These are phyloP conservation scores for Trichoderma breve DNA, from an alignment of 2,329 filamentous ascomycete species.

Conservation along the genomic window DNA sequence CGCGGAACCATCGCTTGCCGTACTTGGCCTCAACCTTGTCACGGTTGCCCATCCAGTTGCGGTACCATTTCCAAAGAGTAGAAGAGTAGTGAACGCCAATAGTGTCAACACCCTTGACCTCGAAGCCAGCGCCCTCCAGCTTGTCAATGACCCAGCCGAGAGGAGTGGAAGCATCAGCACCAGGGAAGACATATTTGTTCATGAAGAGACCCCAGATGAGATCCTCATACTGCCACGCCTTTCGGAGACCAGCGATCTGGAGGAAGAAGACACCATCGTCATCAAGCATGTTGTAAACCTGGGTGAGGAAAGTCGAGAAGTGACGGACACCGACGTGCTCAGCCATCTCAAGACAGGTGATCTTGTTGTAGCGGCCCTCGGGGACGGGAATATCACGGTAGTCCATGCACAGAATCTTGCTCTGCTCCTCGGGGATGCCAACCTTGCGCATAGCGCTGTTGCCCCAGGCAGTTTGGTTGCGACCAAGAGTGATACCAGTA, in stretches of 20 bases:
- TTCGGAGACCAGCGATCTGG: constrained; percentile 90
- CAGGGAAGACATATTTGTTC: constrained; percentile 99
- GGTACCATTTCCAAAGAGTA: constrained; percentile 96
- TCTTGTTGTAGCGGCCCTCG: constrained; percentile 74
- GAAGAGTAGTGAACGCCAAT: constrained; percentile 96
- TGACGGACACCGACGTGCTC: constrained; percentile 97
- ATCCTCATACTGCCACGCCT: constrained; percentile 97
- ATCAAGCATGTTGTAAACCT: constrained; percentile 93
- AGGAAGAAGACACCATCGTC: constrained; percentile 96
- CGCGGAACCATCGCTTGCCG: constrained; percentile 90
- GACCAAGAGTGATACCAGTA: constrained; percentile 89
- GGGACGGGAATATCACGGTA: constrained; percentile 90
- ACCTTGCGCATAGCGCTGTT: constrained; percentile 83
- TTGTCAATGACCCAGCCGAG: constrained; percentile 82
- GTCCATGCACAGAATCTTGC: constrained; percentile 90
- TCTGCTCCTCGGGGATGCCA: constrained; percentile 82
- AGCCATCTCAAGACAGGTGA: constrained; percentile 97
- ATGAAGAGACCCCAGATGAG: constrained; percentile 98
- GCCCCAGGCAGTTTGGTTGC: constrained; percentile 96
- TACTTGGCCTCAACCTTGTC: constrained; percentile 95
- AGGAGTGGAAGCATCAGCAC: constrained; percentile 91
- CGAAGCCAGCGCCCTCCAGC: constrained; percentile 68
- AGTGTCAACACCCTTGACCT: constrained; percentile 89
- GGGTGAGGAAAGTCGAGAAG: constrained; percentile 74
- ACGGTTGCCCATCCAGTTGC: constrained; percentile 94